A percentile compares a stretch with the other conserved stretches of the same genome.
Evolutionary conservation across 441 rosid genomes (phyloP).

Genomic region (California macrophylla): DNA sequence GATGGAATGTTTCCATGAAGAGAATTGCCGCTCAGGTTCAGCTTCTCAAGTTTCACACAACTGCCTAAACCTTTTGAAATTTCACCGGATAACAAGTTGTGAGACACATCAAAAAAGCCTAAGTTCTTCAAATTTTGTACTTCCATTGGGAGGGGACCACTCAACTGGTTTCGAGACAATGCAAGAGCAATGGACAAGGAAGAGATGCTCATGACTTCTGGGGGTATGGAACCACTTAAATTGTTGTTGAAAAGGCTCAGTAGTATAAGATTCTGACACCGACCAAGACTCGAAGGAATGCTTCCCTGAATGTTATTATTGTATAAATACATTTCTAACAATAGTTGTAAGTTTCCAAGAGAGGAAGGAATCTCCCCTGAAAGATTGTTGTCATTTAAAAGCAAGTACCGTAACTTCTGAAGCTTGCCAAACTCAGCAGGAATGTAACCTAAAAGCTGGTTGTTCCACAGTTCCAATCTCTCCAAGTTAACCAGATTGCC

Average conservation of each 20-base stretch:
- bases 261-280: neutral
- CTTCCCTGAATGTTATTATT: slow-evolving; percentile 11
- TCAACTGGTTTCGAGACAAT: slow-evolving; percentile 7
- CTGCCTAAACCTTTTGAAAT: slow-evolving; percentile 19
- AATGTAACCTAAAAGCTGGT: slow-evolving; percentile 11
- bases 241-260: slow-evolving; percentile 16
- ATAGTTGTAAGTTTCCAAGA: slow-evolving; percentile 5
- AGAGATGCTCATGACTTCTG: slow-evolving; percentile 7
- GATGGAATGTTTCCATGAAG: slow-evolving; percentile 21
- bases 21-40: slow-evolving; percentile 19
- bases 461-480: neutral
- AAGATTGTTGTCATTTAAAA: neutral
- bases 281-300: slow-evolving; percentile 17
- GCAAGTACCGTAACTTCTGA: neutral
- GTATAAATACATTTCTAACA: neutral
- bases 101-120: neutral
- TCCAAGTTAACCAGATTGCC: slow-evolving; percentile 12
- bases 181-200: neutral
- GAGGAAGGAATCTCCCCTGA: slow-evolving; percentile 17
- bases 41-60: slow-evolving; percentile 13
- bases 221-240: slow-evolving; percentile 17
- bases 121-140: slow-evolving; percentile 11
- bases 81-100: slow-evolving; percentile 17
- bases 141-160: slow-evolving; percentile 15
- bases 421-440: slow-evolving; percentile 9